Evolutionary conservation across 2,329 filamentous ascomycete species (phyloP), one percentile per base, ranked within the genome.

Genomic region (Trematosphaeria pertusa): DNA sequence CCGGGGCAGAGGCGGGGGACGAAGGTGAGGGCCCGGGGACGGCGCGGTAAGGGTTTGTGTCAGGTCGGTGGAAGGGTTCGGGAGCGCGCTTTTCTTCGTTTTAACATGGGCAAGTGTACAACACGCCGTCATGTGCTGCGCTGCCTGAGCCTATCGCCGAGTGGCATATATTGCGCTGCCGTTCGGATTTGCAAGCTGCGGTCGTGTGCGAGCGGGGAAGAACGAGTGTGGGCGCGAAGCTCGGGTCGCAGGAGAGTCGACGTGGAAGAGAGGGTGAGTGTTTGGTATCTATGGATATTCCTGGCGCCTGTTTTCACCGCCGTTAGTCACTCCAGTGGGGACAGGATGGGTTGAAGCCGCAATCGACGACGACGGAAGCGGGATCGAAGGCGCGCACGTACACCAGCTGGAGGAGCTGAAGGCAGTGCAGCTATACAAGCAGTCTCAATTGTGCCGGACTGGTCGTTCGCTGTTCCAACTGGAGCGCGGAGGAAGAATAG

Each of bases 61-160:
- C 67, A 75, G 62, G 72, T 73, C 54, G 72, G 73, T 61, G 70
- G 69, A 60, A 66, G 72, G 69, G 71, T 65, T 73, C 69, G 72
- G 65, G 70, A 65, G 65, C 74, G 73, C 63, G 69, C 64, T 70
- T 71, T 75, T 76, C 73, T 73, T 76, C 69, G 74, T 72, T 70
- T 73, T 68, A 73, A 77, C 76, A 79, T 79, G 73, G 66, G 73
- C 73, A 63, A 65, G 65, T 62, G 59, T 56, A 48, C 55, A 55
- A 48, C 44, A 57, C 55, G 52, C 65, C 58, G 49, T 63, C 69
- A 72, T 71, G 52, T 59, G 63, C 65, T 54, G 59, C 58, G 56
- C 58, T 61, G 59, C 44, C 56, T 57, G 48, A 56, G 48, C 53
- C 59, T 50, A 58, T 54, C 58, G 58, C 57, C 41, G 56, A 42